These are phyloP conservation scores for Eimeria acervulina DNA, from an alignment of 169 alveolate species.

Conservation along the genomic window DNA sequence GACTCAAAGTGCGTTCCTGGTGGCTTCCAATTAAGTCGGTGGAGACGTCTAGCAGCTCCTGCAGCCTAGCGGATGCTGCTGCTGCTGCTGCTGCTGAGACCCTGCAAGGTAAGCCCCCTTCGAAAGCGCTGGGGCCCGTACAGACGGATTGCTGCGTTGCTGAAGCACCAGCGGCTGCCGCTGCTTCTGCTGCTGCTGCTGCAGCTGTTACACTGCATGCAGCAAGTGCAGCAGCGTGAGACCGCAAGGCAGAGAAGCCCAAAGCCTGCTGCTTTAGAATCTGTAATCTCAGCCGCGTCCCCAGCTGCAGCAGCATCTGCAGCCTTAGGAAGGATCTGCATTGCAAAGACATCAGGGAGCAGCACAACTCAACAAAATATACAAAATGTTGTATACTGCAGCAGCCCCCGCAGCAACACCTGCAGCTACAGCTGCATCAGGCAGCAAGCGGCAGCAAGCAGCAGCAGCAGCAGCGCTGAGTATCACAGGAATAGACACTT, in stretches of 20 bases:
- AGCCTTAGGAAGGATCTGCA: slow-evolving; percentile 7
- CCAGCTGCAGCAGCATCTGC: slow-evolving; percentile 59
- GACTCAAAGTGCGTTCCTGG: not conserved
- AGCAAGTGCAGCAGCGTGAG: slow-evolving; percentile 57
- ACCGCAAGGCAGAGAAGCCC: slow-evolving; percentile 51
- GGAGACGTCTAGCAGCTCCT: slow-evolving; percentile 43
- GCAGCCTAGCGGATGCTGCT: slow-evolving; percentile 55
- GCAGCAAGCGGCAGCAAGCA: too few relatives aligned
- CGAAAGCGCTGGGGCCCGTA: slow-evolving; percentile 14
- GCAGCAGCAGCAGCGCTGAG: too few relatives aligned
- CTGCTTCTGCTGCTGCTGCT: slow-evolving; percentile 26
- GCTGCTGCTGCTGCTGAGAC: too few relatives aligned
- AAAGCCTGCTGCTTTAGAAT: slow-evolving; percentile 9
- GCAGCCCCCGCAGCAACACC: too few relatives aligned
- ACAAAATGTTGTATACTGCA: too few relatives aligned
- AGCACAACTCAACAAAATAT: not conserved
- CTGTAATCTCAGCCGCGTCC: not conserved
- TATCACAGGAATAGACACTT: too few relatives aligned
- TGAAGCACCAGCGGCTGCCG: not conserved
- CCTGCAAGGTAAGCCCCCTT: not conserved
- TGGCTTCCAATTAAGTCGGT: slow-evolving; percentile 29
- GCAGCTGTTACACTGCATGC: slow-evolving; percentile 17
- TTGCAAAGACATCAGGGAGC: not conserved
- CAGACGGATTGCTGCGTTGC: not conserved
- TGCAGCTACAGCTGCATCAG: too few relatives aligned